phyloP scores from a whole-genome alignment of 495 filamentous ascomycete genomes.

The Hypoxylon trugodes region DNA sequence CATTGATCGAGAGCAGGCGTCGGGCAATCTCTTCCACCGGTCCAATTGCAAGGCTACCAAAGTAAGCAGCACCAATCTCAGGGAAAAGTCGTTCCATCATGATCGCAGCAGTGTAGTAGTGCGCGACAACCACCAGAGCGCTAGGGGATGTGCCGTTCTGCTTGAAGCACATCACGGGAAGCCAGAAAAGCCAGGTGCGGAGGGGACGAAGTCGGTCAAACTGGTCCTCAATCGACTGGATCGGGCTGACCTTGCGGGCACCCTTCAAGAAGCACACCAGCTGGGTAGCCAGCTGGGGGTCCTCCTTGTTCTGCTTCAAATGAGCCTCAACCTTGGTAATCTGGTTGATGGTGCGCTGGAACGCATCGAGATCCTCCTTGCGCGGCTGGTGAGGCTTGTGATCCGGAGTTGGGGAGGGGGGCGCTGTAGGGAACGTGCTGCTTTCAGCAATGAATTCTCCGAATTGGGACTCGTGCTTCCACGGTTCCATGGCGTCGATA shows the following conservation, averaged over 20 bases:
- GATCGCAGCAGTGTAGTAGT: conserved; percentile 89
- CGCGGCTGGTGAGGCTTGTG: conserved; percentile 63
- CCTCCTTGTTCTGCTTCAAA: conserved; percentile 75
- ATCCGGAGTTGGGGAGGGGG: conserved; percentile 66
- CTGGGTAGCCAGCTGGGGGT: conserved; percentile 77
- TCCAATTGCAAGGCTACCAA: conserved; percentile 76
- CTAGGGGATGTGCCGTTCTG: conserved; percentile 65
- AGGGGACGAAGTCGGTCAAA: conserved; percentile 88
- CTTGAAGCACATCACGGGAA: conserved; percentile 75
- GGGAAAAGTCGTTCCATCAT: conserved; percentile 90
- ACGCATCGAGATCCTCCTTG: conserved; percentile 73
- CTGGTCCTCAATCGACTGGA: conserved; percentile 76
- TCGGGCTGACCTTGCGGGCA: conserved; percentile 76
- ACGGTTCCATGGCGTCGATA: conserved; percentile 88
- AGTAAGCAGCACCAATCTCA: conserved; percentile 86
- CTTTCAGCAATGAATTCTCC: conserved; percentile 83
- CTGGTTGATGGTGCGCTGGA: conserved; percentile 70
- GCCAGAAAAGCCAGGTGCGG: conserved; percentile 93
- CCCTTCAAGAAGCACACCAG: conserved; percentile 82
- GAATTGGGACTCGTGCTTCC: conserved; percentile 89
- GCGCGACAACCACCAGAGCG: conserved; percentile 81
- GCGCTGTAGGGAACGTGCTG: conserved; percentile 69
- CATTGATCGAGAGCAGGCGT: conserved; percentile 61
- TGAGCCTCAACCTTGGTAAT: conserved; percentile 76
- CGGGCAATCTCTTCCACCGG: conserved; percentile 82